These are phyloP conservation scores for Penicillium ucsense DNA, from an alignment of 495 filamentous ascomycete species.

Conservation along the genomic window DNA sequence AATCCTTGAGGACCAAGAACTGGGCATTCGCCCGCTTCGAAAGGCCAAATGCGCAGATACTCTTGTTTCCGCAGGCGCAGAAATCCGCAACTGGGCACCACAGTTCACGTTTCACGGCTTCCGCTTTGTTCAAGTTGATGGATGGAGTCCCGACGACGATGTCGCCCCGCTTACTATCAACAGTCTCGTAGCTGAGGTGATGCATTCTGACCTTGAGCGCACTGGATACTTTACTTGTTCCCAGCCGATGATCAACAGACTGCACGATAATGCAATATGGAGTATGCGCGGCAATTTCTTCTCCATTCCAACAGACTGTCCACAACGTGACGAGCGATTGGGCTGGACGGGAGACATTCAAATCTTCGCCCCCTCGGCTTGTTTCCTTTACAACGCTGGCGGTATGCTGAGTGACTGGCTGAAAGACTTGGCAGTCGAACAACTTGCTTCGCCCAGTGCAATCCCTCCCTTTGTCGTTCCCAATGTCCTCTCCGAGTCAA, in stretches of 20 bases:
- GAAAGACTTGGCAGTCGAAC: constrained; percentile 33
- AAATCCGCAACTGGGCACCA: constrained; percentile 15
- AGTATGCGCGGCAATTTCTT: constrained; percentile 48
- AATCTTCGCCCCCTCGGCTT: constrained; percentile 41
- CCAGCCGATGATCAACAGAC: constrained; percentile 36
- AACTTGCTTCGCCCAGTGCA: constrained; percentile 14
- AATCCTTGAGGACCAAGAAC: constrained; percentile 43
- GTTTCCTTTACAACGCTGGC: constrained; percentile 40
- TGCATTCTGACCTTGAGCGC: constrained; percentile 41
- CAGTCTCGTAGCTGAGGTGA: constrained; percentile 34
- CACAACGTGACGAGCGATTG: constrained; percentile 47
- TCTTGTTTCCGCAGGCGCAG: constrained; percentile 19
- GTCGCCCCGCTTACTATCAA: constrained; percentile 5
- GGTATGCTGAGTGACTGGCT: constrained; percentile 44
- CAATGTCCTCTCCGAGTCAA: constrained; percentile 17
- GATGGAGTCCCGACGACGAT: constrained; percentile 20
- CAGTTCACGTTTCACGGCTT: constrained; percentile 50
- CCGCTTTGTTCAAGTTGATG: constrained; percentile 42
- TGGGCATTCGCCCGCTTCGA: constrained; percentile 40
- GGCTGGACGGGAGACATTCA: constrained; percentile 50
- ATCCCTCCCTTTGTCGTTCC: constrained; percentile 34
- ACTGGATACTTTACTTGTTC: constrained; percentile 41
- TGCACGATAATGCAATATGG: constrained; percentile 43
- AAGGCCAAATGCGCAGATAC: constrained; percentile 35
- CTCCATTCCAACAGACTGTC: constrained; percentile 45